phyloP scores from a whole-genome alignment of 306 rosid genomes.

The Medicago truncatula region MtrunA17r5.0-ANR NC_053042.1:45924501-45925000 shows the following conservation, averaged over 20 bases:
- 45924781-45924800: not conserved
- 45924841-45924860: conserved; percentile 28
- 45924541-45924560: not conserved
- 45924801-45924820: not conserved
- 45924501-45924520: too few relatives aligned
- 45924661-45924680: too few relatives aligned
- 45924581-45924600: conserved; percentile 3
- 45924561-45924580: conserved; percentile 1
- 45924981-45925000: conserved; percentile 45
- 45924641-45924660: not conserved
- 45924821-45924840: conserved; percentile 37
- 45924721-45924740: not conserved
- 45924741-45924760: too few relatives aligned
- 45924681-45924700: not conserved
- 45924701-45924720: not conserved
- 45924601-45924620: not conserved
- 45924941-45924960: conserved; percentile 42
- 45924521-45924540: too few relatives aligned
- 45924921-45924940: conserved; percentile 9
- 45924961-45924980: conserved; percentile 35
- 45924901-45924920: conserved; percentile 40
- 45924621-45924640: not conserved
- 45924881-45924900: not conserved
- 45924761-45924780: not conserved
- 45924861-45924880: conserved; percentile 12